These are phyloP conservation scores for Rhododendron griersonianum DNA, from an alignment of 148 eudicot species.

Conservation along the genomic window DNA sequence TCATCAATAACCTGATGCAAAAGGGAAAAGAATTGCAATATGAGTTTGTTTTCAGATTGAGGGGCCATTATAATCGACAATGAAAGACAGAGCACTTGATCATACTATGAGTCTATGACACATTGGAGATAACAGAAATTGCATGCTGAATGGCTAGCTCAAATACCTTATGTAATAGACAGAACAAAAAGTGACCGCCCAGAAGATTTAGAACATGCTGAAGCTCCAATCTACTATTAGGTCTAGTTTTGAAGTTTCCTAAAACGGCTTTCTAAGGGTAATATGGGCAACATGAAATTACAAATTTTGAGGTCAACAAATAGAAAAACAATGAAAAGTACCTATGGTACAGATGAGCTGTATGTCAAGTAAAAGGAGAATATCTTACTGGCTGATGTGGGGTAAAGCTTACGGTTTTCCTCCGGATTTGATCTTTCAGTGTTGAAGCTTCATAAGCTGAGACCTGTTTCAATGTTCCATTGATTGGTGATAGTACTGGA, in stretches of 20 bases:
- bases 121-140: background rate
- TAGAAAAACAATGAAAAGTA: background rate
- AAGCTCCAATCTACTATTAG: background rate
- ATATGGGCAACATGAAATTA: background rate
- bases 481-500: constrained; percentile 44
- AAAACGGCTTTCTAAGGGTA: background rate
- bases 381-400: constrained; percentile 18
- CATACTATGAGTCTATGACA: background rate
- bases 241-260: background rate
- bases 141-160: background rate
- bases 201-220: background rate
- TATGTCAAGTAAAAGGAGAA: constrained; percentile 6
- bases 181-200: background rate
- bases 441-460: constrained; percentile 19
- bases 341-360: background rate
- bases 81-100: background rate
- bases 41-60: background rate
- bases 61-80: background rate
- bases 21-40: background rate
- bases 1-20: constrained; percentile 26
- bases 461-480: constrained; percentile 44
- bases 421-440: constrained; percentile 17
- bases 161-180: background rate
- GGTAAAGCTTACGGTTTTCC: constrained; percentile 8
- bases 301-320: background rate